Conservation (phyloP, 2,329 filamentous ascomycete species). For the Ascosphaera apis region DNA sequence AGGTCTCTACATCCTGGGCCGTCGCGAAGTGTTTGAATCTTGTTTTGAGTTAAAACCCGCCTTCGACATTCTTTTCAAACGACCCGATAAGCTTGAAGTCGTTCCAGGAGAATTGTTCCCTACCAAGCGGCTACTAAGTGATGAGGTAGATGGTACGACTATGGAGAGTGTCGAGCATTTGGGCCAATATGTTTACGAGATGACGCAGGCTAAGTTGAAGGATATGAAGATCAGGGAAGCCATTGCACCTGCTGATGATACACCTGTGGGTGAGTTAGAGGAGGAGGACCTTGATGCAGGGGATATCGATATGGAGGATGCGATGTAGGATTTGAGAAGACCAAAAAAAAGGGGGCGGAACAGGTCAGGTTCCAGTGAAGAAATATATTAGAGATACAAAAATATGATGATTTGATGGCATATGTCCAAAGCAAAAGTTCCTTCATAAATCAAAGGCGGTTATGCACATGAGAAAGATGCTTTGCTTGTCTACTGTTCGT, state of each 20-base stretch:
- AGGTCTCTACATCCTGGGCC: constrained; percentile 77
- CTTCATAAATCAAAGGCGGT: no score
- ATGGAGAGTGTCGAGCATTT: constrained; percentile 91
- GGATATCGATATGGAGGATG: background rate
- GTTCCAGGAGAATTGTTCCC: constrained; percentile 76
- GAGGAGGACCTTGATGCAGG: constrained; percentile 8
- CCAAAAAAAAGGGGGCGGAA: background rate
- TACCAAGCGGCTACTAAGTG: constrained; percentile 28
- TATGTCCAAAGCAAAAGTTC: no score
- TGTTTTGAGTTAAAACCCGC: constrained; percentile 74
- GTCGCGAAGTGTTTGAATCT: constrained; percentile 66
- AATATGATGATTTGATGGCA: constrained; percentile 1
- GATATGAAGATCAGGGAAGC: constrained; percentile 24
- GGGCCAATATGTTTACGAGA: constrained; percentile 89
- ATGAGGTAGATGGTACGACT: constrained; percentile 30
- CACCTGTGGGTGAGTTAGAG: constrained; percentile 13
- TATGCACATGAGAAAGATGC: no score
- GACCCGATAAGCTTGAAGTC: constrained; percentile 61
- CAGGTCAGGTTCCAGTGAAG: no score
- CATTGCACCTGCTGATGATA: constrained; percentile 10
- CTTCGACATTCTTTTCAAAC: constrained; percentile 53
- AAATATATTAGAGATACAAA: background rate
- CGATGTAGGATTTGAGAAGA: background rate
- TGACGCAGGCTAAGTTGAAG: constrained; percentile 54
- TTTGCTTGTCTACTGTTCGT: no score